These are phyloP conservation scores for Laguncularia racemosa DNA, from an alignment of 345 rosid species.

Conservation along the genomic window DNA sequence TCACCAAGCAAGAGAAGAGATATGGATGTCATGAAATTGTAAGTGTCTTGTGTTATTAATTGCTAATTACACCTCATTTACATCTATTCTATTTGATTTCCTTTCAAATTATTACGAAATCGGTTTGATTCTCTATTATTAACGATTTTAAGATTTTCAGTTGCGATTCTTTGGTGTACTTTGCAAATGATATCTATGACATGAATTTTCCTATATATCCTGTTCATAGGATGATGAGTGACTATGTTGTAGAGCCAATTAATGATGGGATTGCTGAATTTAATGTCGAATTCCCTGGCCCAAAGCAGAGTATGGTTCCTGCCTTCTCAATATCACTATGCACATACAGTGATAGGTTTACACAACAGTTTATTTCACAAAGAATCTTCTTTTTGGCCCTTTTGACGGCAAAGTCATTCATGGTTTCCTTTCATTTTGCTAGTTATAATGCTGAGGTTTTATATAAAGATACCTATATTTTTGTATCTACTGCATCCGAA, in stretches of 20 bases:
- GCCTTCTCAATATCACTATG: neutral
- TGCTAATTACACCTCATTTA: neutral
- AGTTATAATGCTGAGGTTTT: too few species aligned
- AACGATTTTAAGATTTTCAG: too few species aligned
- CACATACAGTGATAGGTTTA: too few species aligned
- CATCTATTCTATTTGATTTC: too few species aligned
- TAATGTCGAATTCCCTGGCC: slow-evolving; percentile 67
- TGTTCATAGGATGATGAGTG: slow-evolving; percentile 68
- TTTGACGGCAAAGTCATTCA: too few species aligned
- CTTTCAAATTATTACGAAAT: too few species aligned
- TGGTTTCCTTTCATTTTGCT: too few species aligned
- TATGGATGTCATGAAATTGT: slow-evolving; percentile 60
- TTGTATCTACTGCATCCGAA: slow-evolving; percentile 2
- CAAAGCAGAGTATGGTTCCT: slow-evolving; percentile 53
- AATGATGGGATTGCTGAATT: slow-evolving; percentile 68
- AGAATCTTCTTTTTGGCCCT: too few species aligned
- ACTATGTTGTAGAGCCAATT: slow-evolving; percentile 61
- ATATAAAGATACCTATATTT: neutral
- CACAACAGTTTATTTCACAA: too few species aligned
- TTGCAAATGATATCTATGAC: neutral
- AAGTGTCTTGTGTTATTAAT: slow-evolving; percentile 15
- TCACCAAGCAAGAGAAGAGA: slow-evolving; percentile 60
- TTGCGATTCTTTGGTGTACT: neutral
- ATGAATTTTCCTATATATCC: slow-evolving; percentile 1
- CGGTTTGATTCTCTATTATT: too few species aligned